A percentile compares a stretch with the other conserved stretches of the same genome.
These are phyloP conservation scores for Luvunga scandens DNA, from an alignment of 345 rosid genomes.

Conservation along the genomic window DNA sequence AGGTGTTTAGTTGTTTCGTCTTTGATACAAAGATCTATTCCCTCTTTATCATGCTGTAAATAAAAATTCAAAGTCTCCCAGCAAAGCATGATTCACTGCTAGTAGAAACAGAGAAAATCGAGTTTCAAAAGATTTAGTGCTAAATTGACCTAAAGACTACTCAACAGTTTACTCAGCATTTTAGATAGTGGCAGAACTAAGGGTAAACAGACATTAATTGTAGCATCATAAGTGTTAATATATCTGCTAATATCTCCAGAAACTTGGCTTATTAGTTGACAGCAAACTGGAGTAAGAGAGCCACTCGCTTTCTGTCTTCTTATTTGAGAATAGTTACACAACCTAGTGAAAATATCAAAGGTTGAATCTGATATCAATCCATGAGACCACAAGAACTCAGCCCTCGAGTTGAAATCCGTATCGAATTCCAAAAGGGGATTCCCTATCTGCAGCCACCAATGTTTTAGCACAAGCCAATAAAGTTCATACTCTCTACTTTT, in stretches of 20 bases:
- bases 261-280: slow-evolving; percentile 12
- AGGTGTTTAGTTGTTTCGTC: slow-evolving; percentile 36
- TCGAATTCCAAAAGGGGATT: slow-evolving; percentile 45
- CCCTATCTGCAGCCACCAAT: slow-evolving; percentile 33
- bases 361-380: slow-evolving; percentile 51
- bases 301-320: slow-evolving; percentile 15
- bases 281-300: slow-evolving; percentile 20
- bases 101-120: not conserved
- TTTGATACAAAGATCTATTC: slow-evolving; percentile 41
- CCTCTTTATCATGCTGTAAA: slow-evolving; percentile 22
- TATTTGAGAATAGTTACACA: slow-evolving; percentile 38
- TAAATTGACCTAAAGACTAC: not conserved
- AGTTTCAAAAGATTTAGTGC: not conserved
- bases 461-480: not conserved
- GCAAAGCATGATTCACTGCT: not conserved
- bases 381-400: slow-evolving; percentile 47
- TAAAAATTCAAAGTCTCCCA: not conserved
- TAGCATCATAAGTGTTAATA: slow-evolving; percentile 37
- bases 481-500: not conserved
- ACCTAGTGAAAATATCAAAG: slow-evolving; percentile 17
- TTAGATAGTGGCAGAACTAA: slow-evolving; percentile 26
- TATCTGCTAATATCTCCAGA: slow-evolving; percentile 17
- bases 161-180: slow-evolving; percentile 23
- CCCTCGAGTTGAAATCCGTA: slow-evolving; percentile 37
- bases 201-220: slow-evolving; percentile 42